A percentile compares a stretch with the other conserved stretches of the same genome.
Evolutionary conservation across 768 basidiomycete genomes (phyloP).

Genomic region (Rossbeevera mucosa): DNA sequence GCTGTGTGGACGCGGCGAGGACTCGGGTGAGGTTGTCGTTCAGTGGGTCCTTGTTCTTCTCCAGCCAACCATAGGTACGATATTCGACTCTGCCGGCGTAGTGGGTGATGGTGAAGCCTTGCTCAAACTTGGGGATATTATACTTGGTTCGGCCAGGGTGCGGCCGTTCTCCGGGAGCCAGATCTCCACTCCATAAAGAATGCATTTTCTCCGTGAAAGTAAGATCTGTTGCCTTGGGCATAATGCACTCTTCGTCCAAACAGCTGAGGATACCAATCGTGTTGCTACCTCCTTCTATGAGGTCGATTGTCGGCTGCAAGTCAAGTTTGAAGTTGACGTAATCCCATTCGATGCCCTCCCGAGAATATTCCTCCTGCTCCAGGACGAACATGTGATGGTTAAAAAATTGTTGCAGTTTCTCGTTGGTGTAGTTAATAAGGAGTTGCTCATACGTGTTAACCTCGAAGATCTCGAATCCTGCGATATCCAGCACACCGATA

Average conservation of each 20-base stretch:
- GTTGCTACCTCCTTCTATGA: slow-evolving; percentile 76
- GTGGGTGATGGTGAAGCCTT: slow-evolving; percentile 92
- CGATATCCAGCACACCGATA: slow-evolving; percentile 98
- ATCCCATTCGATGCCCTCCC: slow-evolving; percentile 96
- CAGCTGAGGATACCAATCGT: slow-evolving; percentile 87
- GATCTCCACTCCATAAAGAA: slow-evolving; percentile 57
- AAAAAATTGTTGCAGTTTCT: slow-evolving; percentile 96
- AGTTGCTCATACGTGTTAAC: slow-evolving; percentile 96
- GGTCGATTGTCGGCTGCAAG: slow-evolving; percentile 95
- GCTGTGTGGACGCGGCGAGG: slow-evolving; percentile 75
- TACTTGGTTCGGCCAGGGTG: slow-evolving; percentile 85
- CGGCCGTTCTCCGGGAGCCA: slow-evolving; percentile 39
- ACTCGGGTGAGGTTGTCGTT: slow-evolving; percentile 94
- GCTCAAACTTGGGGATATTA: slow-evolving; percentile 80
- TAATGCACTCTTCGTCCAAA: slow-evolving; percentile 97
- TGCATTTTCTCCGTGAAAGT: slow-evolving; percentile 94
- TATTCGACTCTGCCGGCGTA: slow-evolving; percentile 98
- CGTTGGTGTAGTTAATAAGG: slow-evolving; percentile 98
- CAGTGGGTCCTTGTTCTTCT: slow-evolving; percentile 99
- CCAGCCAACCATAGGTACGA: slow-evolving; percentile 92
- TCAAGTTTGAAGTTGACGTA: slow-evolving; percentile 98
- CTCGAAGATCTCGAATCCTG: slow-evolving; percentile 97
- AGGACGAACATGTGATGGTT: slow-evolving; percentile 99
- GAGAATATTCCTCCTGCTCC: slow-evolving; percentile 96
- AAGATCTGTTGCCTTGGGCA: slow-evolving; percentile 95